A percentile compares a stretch with the other conserved stretches of the same genome.
Conservation (phyloP, 768 basidiomycete species). For the Lentinula guzmanii region DNA sequence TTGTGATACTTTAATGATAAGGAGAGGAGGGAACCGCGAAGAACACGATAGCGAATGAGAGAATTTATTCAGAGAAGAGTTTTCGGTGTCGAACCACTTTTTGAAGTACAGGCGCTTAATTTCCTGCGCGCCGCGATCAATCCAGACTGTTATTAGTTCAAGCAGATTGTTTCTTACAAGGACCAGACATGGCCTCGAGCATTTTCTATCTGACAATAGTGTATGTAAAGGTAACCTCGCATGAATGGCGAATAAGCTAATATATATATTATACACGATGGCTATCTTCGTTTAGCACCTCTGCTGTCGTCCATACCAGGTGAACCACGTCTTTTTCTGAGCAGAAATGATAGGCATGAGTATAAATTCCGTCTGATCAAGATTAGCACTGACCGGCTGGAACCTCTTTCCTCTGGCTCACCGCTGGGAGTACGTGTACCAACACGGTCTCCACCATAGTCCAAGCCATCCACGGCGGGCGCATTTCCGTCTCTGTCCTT, state of each 20-base stretch:
- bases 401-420: conserved; percentile 63
- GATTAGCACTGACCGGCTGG: conserved; percentile 40
- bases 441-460: conserved; percentile 56
- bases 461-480: conserved; percentile 82
- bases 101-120: neutral
- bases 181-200: neutral
- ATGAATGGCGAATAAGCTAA: neutral
- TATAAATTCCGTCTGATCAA: neutral
- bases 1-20: neutral
- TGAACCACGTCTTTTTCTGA: conserved; percentile 69
- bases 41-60: neutral
- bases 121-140: neutral
- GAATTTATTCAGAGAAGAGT: neutral
- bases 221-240: too few relatives aligned
- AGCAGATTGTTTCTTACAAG: neutral
- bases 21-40: neutral
- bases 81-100: neutral
- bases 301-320: conserved; percentile 63
- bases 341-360: conserved; percentile 3
- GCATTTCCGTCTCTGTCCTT: conserved; percentile 85
- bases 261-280: neutral
- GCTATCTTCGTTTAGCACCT: conserved; percentile 65
- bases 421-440: conserved; percentile 47
- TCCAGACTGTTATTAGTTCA: neutral
- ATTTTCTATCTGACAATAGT: neutral